Evolutionary conservation across 148 eudicot genomes (phyloP), one percentile per base, ranked within the genome.

Genomic region (Camellia lanceoleosa): DNA sequence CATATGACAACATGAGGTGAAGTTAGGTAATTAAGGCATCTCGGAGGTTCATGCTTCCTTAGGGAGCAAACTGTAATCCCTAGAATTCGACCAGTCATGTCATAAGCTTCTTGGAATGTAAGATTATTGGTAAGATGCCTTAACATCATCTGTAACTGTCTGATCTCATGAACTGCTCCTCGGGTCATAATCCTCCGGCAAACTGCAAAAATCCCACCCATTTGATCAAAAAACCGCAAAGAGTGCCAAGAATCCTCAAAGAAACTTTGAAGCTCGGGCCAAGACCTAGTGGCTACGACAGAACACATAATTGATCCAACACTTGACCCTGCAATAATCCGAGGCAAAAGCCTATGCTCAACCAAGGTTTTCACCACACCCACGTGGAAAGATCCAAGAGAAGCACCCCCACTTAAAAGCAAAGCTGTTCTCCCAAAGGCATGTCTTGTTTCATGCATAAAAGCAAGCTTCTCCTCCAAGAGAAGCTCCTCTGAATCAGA

Each of bases 1-100:
- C 99, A 96, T 80, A 96, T 96, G 19, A 96, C 98, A 65, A 94
- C 98, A 83, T 96, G 97, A 63, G 99, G 99, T 7, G 99, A 96
- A 55, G 99, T 96, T 85, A 96, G 83, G 83, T 94, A 94, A 80
- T 96, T 96, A 4, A 96, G 90, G 86, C 98, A 94, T 69, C 99
- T 90, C 0, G 99, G 97, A 18, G 98, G 99, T 80, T 96, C 99
- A 51, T 96, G 99, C 80, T 94, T 96, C 79, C 98, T 87, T 5
- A 94, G 97, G 76, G 99, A 96, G 76, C 98, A 96, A 41, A 96
- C 99, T 5, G 98, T 96, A 55, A 96, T 96, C 79, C 92, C 95
- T 38, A 96, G 91, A 79, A 93, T 86, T 43, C 99, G 86, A 13
- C 98, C 99, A 0, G 98, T 94, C 98, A 94, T 88, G 67, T 96